These are phyloP conservation scores for Suhomyces ambrosiae DNA, from an alignment of 1,139 yeast genomes.

Conservation along the genomic window DNA sequence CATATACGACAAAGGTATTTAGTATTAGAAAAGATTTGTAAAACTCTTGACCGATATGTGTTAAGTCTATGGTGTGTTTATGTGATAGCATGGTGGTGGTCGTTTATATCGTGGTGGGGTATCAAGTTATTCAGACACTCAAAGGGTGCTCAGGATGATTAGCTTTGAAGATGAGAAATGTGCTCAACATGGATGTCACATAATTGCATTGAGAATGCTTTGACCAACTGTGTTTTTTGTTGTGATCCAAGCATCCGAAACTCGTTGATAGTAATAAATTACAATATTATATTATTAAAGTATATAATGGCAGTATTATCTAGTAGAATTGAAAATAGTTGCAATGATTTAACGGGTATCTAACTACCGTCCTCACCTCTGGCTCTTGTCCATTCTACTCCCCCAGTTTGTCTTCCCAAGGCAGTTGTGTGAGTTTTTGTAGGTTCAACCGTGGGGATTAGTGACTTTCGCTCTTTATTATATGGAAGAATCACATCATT, in stretches of 20 bases:
- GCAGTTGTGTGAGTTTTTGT: slow-evolving; percentile 12
- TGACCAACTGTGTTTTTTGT: too few species aligned
- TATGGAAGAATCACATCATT: slow-evolving; percentile 10
- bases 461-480: slow-evolving; percentile 3
- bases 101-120: slow-evolving; percentile 73
- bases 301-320: too few species aligned
- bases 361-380: slow-evolving; percentile 74
- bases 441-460: slow-evolving; percentile 1
- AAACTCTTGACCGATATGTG: slow-evolving; percentile 48
- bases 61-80: slow-evolving; percentile 55
- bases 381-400: slow-evolving; percentile 66
- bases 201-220: too few species aligned
- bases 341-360: too few species aligned
- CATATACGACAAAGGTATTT: slow-evolving; percentile 19
- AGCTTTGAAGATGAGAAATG: too few species aligned
- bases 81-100: slow-evolving; percentile 76
- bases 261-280: too few species aligned
- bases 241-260: too few species aligned
- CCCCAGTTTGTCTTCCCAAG: slow-evolving; percentile 74
- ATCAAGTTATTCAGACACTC: slow-evolving; percentile 77
- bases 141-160: slow-evolving; percentile 45
- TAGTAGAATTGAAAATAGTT: too few species aligned
- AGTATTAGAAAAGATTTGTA: slow-evolving; percentile 18
- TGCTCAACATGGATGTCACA: too few species aligned
- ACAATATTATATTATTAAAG: too few species aligned